Evolutionary conservation across 2,329 filamentous ascomycete species (phyloP).

Genomic region (Aurifilum marmelostoma): DNA sequence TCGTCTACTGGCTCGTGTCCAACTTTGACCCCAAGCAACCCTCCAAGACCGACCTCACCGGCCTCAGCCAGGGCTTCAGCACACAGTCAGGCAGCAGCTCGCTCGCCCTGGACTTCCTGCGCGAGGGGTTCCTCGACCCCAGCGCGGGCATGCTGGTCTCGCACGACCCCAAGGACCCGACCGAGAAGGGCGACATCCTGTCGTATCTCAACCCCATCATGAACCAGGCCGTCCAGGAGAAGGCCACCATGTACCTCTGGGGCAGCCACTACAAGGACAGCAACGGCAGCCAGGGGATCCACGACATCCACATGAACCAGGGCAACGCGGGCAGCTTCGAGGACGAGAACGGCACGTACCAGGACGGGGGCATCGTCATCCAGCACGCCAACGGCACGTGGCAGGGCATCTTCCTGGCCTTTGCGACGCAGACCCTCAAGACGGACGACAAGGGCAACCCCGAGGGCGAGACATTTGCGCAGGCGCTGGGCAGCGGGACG

Average conservation of each 20-base stretch:
- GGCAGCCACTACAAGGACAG: slow-evolving; percentile 39
- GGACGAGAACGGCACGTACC: slow-evolving; percentile 40
- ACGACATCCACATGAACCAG: slow-evolving; percentile 46
- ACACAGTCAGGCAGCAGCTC: slow-evolving; percentile 24
- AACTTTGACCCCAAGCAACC: slow-evolving; percentile 42
- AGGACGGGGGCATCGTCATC: slow-evolving; percentile 43
- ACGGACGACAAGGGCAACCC: slow-evolving; percentile 38
- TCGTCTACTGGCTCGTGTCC: slow-evolving; percentile 56
- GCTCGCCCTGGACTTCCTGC: slow-evolving; percentile 32
- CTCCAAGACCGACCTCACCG: slow-evolving; percentile 26
- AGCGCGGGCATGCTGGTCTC: slow-evolving; percentile 29
- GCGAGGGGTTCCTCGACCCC: slow-evolving; percentile 32
- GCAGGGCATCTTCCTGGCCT: slow-evolving; percentile 45
- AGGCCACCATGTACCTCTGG: slow-evolving; percentile 43
- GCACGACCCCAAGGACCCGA: slow-evolving; percentile 20
- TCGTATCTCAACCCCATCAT: slow-evolving; percentile 41
- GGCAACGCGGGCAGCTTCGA: slow-evolving; percentile 31
- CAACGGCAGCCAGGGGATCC: slow-evolving; percentile 44
- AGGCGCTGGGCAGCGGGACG: slow-evolving; percentile 24
- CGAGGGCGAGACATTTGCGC: slow-evolving; percentile 31
- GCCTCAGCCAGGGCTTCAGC: slow-evolving; percentile 30
- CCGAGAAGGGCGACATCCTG: slow-evolving; percentile 37
- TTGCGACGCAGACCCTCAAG: slow-evolving; percentile 41
- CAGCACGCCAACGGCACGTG: slow-evolving; percentile 42
- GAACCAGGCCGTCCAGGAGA: slow-evolving; percentile 38